A percentile compares a stretch with the other conserved stretches of the same genome.
phyloP scores from a whole-genome alignment of 192 early-diverging fungal genomes.

The Chytriomyces sp. region DNA sequence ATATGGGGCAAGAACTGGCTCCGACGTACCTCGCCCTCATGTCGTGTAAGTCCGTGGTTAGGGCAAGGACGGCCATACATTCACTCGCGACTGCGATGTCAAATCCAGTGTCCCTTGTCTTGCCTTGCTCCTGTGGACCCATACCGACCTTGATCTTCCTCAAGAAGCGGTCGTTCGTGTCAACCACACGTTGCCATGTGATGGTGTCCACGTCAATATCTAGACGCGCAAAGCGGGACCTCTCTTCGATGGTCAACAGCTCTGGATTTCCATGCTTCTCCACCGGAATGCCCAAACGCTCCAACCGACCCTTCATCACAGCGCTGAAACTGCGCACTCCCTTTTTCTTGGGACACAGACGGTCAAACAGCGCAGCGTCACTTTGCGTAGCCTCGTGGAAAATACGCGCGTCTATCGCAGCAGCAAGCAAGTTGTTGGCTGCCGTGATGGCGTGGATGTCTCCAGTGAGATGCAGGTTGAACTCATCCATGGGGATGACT shows the following conservation, averaged over 20 bases:
- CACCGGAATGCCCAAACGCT: conserved; percentile 80
- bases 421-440: conserved; percentile 95
- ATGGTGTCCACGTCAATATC: conserved; percentile 96
- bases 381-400: conserved; percentile 93
- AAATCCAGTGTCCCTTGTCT: conserved; percentile 87
- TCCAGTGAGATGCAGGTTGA: conserved; percentile 98
- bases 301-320: conserved; percentile 81
- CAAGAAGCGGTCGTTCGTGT: conserved; percentile 96
- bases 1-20: background rate
- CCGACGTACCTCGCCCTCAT: conserved; percentile 77
- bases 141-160: conserved; percentile 89
- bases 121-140: conserved; percentile 83
- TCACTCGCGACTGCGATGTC: conserved; percentile 99
- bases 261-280: conserved; percentile 63
- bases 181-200: conserved; percentile 95
- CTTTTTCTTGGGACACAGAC: conserved; percentile 86
- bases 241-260: conserved; percentile 78
- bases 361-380: conserved; percentile 81
- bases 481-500: conserved; percentile 99
- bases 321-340: conserved; percentile 80
- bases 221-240: conserved; percentile 77
- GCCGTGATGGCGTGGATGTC: conserved; percentile 99
- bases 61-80: conserved; percentile 96
- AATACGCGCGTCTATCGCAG: conserved; percentile 95
- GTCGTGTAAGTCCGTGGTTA: conserved; percentile 86